Base-by-base conservation (phyloP, 345 rosid species). In the Aethionema arabicum region DNA sequence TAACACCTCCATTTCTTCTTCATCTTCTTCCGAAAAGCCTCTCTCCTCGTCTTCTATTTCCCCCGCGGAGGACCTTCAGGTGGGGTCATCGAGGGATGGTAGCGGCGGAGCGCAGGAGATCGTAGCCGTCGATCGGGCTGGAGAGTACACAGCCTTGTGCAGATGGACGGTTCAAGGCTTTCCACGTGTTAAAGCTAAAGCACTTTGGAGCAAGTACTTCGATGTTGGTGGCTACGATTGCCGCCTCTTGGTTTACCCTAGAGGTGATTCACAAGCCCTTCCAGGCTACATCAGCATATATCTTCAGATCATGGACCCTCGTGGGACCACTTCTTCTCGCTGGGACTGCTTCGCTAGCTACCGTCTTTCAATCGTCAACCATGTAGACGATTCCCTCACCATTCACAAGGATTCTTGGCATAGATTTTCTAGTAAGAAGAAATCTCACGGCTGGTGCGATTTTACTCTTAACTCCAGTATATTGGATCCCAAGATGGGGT, bases 311-410 rank as follows among this genome's bases (percentile, higher is more conserved):
- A 83, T 90, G 93, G 99, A 88, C 82, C 97, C 96, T 47, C 84
- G 99, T 6, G 92, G 95, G 5, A 76, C 92, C 2, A 42, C 86
- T 0, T 55, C 89, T 11, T 78, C 96, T 7, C 92, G 92, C 73
- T 90, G 99, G 99, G 99, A 95, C 75, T 95, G 99, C 48, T 95
- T 95, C 76, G 96, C 96, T 21, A 90, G 99, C 79, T 95, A 95
- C 57, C 88, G 97, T 6, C 78, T 95, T 27, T 83, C 97, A 5
- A 82, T 95, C 63, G 87, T 85, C 9, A 95, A 90, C 70, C 70
- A 74, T 32, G 63, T 78, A 11, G 97, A 93, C 13, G 96, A 90
- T 62, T 86, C 97, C 48, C 87, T 87, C 68, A 79, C 90, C 9
- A 90, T 93, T 58, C 96, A 90, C 46, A 90, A 88, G 38, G 99